These are phyloP conservation scores for Schoenoplectus triqueter DNA, from an alignment of 202 grass and related monocot species.

Conservation along the genomic window DNA sequence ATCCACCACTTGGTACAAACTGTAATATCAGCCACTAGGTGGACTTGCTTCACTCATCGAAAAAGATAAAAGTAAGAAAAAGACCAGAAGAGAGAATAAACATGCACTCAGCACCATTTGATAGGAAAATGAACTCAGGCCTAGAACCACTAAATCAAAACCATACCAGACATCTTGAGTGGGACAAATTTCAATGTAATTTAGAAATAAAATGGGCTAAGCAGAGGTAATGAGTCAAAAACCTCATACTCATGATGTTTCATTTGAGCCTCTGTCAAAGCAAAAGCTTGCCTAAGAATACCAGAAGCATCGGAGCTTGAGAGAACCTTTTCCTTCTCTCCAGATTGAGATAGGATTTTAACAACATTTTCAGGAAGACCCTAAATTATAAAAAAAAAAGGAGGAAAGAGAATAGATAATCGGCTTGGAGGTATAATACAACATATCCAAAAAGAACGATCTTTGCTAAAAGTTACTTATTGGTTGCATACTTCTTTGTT, in stretches of 20 bases:
- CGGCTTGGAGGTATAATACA: background rate
- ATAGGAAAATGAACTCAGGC: background rate
- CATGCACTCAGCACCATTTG: background rate
- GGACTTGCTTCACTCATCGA: background rate
- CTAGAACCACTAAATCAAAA: background rate
- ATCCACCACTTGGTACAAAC: background rate
- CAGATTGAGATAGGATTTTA: conserved; percentile 62
- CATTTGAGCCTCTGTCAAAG: conserved; percentile 72
- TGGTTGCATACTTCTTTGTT: background rate
- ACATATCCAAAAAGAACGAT: background rate
- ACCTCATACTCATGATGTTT: conserved; percentile 81
- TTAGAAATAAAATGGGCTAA: conserved; percentile 31
- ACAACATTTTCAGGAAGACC: conserved; percentile 70
- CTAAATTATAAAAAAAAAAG: conserved; percentile 48
- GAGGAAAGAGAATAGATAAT: conserved; percentile 36
- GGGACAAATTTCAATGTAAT: conserved; percentile 33
- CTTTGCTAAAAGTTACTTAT: conserved; percentile 12
- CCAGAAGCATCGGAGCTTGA: conserved; percentile 76
- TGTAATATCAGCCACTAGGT: background rate
- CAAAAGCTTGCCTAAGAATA: conserved; percentile 78
- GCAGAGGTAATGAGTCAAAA: conserved; percentile 37
- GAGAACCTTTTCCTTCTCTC: conserved; percentile 64
- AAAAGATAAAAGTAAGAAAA: background rate
- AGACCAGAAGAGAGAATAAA: conserved; percentile 11
- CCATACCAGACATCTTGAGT: background rate